A percentile compares a stretch with the other conserved stretches of the same genome.
Conservation (phyloP, 2,329 filamentous ascomycete genomes). For the Alternaria ventricosa region DNA sequence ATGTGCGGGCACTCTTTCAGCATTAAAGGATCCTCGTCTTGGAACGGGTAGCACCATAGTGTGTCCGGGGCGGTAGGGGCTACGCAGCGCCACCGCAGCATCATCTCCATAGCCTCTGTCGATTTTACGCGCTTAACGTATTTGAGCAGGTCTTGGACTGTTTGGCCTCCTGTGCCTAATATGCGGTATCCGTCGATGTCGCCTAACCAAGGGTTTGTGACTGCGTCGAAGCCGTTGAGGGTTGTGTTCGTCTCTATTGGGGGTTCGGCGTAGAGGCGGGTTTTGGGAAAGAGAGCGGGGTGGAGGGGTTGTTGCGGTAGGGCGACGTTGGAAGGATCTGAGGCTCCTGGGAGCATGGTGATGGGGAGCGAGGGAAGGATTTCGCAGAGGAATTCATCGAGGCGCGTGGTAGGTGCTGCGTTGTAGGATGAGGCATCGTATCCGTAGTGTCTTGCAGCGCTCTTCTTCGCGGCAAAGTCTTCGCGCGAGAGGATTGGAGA, state of each 20-base stretch:
- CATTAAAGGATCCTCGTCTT: constrained; percentile 90
- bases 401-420: constrained; percentile 77
- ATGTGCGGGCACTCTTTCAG: constrained; percentile 85
- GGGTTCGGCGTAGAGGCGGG: constrained; percentile 69
- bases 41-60: constrained; percentile 94
- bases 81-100: constrained; percentile 88
- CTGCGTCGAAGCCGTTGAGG: constrained; percentile 80
- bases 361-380: constrained; percentile 86
- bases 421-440: constrained; percentile 93
- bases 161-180: constrained; percentile 87
- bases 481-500: constrained; percentile 56
- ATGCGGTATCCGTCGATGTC: constrained; percentile 90
- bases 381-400: constrained; percentile 82
- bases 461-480: constrained; percentile 51
- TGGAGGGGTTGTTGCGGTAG: constrained; percentile 95
- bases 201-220: constrained; percentile 92
- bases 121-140: constrained; percentile 82
- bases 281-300: constrained; percentile 83
- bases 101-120: constrained; percentile 89
- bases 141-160: constrained; percentile 90
- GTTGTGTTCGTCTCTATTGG: constrained; percentile 48
- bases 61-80: constrained; percentile 97
- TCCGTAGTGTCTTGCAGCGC: constrained; percentile 83
- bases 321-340: constrained; percentile 87
- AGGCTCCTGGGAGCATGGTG: constrained; percentile 82